These are phyloP conservation scores for Coemansia reversa DNA, from an alignment of 192 early-diverging fungal genomes.

Conservation along the genomic window DNA sequence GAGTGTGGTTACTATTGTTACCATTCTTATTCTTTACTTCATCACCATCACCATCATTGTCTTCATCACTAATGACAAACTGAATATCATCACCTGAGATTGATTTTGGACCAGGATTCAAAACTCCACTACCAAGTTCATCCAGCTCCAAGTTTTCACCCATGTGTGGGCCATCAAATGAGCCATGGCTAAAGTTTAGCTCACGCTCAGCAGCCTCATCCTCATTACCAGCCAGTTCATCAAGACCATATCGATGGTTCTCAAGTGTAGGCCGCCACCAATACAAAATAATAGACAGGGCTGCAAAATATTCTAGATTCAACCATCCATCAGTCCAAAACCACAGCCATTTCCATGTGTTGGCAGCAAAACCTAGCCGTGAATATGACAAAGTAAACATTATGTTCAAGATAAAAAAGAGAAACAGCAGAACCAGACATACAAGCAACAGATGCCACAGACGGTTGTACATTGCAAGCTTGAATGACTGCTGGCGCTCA, in stretches of 20 bases:
- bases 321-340: constrained; percentile 90
- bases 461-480: constrained; percentile 85
- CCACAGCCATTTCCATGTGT: constrained; percentile 85
- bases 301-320: constrained; percentile 83
- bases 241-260: constrained; percentile 88
- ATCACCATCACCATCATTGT: constrained; percentile 20
- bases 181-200: constrained; percentile 18
- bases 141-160: constrained; percentile 50
- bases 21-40: constrained; percentile 3
- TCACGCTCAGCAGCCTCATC: constrained; percentile 68
- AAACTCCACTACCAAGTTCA: constrained; percentile 13
- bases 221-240: constrained; percentile 76
- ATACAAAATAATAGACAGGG: constrained; percentile 74
- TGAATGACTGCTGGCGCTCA: constrained; percentile 81
- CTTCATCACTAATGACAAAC: constrained; percentile 49
- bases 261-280: constrained; percentile 92
- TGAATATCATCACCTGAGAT: constrained; percentile 34
- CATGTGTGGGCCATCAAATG: constrained; percentile 49
- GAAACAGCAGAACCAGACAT: constrained; percentile 68
- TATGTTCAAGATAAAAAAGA: constrained; percentile 83
- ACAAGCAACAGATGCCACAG: constrained; percentile 78
- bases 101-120: constrained; percentile 12
- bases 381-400: constrained; percentile 70
- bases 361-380: constrained; percentile 64
- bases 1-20: neutral